A percentile compares a stretch with the other conserved stretches of the same genome.
Evolutionary conservation across 768 basidiomycete species (phyloP).

Genomic region (Naganishia onofrii): DNA sequence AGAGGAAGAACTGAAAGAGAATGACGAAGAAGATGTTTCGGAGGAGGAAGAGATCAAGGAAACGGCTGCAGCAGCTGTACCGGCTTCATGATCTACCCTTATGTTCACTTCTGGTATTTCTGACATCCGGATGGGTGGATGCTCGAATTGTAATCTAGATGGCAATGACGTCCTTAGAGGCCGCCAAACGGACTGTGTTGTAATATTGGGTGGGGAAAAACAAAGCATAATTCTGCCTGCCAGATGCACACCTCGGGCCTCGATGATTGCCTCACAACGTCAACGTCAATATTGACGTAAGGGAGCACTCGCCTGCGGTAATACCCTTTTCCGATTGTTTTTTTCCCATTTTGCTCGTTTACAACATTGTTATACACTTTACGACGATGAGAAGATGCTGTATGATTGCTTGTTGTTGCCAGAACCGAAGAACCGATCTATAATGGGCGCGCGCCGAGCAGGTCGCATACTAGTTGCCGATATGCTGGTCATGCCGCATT

Average conservation of each 20-base stretch:
- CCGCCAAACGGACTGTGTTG: conserved; percentile 6
- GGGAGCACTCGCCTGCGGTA: too few species aligned
- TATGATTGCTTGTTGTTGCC: not conserved
- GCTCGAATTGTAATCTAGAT: conserved; percentile 6
- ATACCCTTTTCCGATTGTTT: not conserved
- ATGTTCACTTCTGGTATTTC: too few species aligned
- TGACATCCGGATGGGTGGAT: too few species aligned
- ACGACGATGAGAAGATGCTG: not conserved
- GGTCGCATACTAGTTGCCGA: not conserved
- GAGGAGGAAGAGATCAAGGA: conserved; percentile 56
- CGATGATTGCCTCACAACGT: not conserved
- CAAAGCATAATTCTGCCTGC: not conserved
- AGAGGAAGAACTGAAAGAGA: conserved; percentile 56
- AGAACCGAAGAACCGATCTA: not conserved
- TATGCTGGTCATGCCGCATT: not conserved
- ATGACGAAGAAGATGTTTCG: conserved; percentile 61
- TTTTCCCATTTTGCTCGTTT: conserved; percentile 4
- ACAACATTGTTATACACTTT: not conserved
- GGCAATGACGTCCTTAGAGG: not conserved
- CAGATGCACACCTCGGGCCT: not conserved
- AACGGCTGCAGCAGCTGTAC: not conserved
- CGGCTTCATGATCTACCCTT: not conserved
- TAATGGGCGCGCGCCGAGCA: not conserved
- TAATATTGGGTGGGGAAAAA: not conserved
- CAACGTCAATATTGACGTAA: too few species aligned